Percentiles rank a stretch among this genome's conserved stretches.
Evolutionary conservation across 2,329 filamentous ascomycete genomes (phyloP).

Genomic region (Clonostachys rhizophaga): DNA sequence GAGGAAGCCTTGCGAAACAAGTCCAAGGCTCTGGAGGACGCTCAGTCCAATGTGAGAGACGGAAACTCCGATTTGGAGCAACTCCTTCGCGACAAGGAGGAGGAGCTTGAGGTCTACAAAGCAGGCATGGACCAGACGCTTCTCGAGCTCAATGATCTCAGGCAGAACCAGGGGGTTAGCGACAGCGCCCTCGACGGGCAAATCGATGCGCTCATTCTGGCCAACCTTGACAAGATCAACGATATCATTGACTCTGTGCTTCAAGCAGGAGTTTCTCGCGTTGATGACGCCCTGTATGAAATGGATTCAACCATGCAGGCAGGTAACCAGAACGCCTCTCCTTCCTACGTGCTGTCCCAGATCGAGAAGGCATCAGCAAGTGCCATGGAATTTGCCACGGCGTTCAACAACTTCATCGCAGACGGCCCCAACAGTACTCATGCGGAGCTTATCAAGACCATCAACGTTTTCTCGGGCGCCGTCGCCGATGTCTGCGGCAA

Average conservation of each 20-base stretch:
- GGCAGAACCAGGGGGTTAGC: constrained; percentile 66
- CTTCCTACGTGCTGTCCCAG: constrained; percentile 90
- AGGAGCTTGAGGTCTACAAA: constrained; percentile 97
- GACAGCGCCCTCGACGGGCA: constrained; percentile 83
- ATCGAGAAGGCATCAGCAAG: constrained; percentile 94
- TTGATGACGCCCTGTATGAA: constrained; percentile 96
- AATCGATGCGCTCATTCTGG: constrained; percentile 82
- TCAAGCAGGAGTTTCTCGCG: constrained; percentile 85
- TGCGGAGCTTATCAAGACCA: constrained; percentile 86
- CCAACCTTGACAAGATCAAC: constrained; percentile 89
- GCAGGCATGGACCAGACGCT: constrained; percentile 96
- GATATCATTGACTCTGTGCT: constrained; percentile 96
- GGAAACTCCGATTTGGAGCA: constrained; percentile 83
- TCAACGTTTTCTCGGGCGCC: constrained; percentile 85
- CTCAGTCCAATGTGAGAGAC: constrained; percentile 72
- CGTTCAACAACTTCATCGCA: constrained; percentile 98
- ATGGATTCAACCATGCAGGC: constrained; percentile 97
- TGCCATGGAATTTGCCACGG: constrained; percentile 94
- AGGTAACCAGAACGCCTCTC: constrained; percentile 95
- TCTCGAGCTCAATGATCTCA: constrained; percentile 86
- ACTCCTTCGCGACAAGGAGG: constrained; percentile 87
- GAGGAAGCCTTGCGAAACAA: constrained; percentile 90
- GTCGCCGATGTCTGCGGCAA: constrained; percentile 93
- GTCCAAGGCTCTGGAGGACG: constrained; percentile 79
- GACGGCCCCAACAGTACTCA: constrained; percentile 90